Conservation (phyloP, 768 basidiomycete genomes). For the Mycena rosella region DNA sequence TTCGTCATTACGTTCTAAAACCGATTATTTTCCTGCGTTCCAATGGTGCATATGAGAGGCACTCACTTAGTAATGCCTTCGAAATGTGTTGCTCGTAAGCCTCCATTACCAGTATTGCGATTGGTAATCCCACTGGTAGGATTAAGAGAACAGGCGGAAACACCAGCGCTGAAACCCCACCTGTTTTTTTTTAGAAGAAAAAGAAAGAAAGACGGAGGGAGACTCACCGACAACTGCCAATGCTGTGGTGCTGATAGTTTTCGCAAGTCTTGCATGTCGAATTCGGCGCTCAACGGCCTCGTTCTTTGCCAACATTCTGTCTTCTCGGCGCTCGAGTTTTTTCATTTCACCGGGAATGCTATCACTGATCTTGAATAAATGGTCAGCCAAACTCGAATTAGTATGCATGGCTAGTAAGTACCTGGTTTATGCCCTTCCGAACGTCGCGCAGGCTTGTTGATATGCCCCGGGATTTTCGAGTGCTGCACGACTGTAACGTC, state of each 20-base stretch:
- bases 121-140: constrained; percentile 36
- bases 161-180: constrained; percentile 23
- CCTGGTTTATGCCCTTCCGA: constrained; percentile 20
- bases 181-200: too few species aligned
- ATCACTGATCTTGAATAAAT: constrained; percentile 26
- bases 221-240: constrained; percentile 36
- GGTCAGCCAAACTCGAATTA: not conserved
- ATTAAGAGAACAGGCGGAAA: constrained; percentile 38
- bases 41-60: too few species aligned
- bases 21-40: not conserved
- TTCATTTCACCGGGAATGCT: constrained; percentile 31
- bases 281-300: constrained; percentile 26
- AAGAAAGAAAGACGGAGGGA: too few species aligned
- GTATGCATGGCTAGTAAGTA: not conserved
- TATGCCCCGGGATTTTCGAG: constrained; percentile 13
- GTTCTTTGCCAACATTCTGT: constrained; percentile 1
- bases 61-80: constrained; percentile 34
- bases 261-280: constrained; percentile 25
- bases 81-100: constrained; percentile 27
- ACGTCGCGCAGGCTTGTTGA: constrained; percentile 5
- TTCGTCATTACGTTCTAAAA: constrained; percentile 32
- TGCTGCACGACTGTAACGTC: not conserved
- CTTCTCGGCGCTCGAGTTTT: constrained; percentile 25
- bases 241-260: constrained; percentile 30
- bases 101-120: constrained; percentile 33